These are phyloP conservation scores for Microdochium trichocladiopsis DNA, from an alignment of 2,329 filamentous ascomycete genomes.

Conservation along the genomic window DNA sequence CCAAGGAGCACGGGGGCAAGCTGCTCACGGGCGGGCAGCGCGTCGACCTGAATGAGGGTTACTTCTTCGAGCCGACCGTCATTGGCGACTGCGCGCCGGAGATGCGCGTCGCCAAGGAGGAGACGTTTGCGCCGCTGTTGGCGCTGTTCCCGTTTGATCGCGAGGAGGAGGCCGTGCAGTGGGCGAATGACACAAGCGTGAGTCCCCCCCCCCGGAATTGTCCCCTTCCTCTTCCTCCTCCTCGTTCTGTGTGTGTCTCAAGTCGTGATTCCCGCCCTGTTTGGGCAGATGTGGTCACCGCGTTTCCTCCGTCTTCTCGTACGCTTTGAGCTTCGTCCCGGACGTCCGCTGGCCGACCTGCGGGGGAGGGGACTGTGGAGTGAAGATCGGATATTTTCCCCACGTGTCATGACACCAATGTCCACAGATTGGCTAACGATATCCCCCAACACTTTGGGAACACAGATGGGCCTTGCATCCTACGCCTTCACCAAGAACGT, in stretches of 20 bases:
- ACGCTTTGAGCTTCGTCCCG: no score
- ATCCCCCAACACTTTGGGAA: no score
- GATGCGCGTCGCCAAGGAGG: conserved; percentile 33
- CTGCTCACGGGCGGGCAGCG: conserved; percentile 50
- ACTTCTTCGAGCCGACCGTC: conserved; percentile 5
- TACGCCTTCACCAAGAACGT: conserved; percentile 55
- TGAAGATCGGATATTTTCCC: no score
- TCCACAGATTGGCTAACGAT: no score
- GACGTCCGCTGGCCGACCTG: no score
- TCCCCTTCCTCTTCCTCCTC: background rate
- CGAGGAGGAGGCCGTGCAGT: conserved; percentile 45
- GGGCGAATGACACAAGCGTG: conserved; percentile 46
- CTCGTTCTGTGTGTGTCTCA: background rate
- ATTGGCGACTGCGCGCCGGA: conserved; percentile 1
- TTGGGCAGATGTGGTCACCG: no score
- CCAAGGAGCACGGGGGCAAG: conserved; percentile 53
- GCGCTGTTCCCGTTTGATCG: conserved; percentile 48
- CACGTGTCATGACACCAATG: no score
- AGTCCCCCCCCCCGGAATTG: no score
- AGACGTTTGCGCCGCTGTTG: conserved; percentile 52
- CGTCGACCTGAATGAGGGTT: conserved; percentile 7
- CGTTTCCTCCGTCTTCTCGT: no score
- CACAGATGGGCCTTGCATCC: conserved; percentile 48
- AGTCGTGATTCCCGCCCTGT: no score
- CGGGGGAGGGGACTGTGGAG: no score